Evolutionary conservation across 768 basidiomycete species (phyloP), one percentile per base, ranked within the genome.

Genomic region (Boletus rubescentipes): DNA sequence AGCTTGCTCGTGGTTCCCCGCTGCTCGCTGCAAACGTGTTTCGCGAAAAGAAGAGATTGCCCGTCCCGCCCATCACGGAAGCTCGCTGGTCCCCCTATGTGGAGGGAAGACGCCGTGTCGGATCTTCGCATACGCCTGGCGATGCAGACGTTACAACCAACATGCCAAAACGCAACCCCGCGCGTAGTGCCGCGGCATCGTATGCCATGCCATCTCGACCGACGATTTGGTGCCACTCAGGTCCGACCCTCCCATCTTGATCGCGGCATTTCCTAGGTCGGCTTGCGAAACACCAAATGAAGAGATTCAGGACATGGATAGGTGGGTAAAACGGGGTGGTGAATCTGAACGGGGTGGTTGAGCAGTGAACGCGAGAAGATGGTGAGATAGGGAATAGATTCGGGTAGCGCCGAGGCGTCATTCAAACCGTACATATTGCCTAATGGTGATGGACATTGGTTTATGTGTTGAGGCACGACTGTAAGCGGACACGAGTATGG

Each of bases 191-290:
- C 16, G 75, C 78, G 36, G 81, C 83, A 16, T 75, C 75, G 32
- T 26, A 26, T 79, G 75, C n/a, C n/a, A n/a, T 1, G 86, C 87
- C 61, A 83, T 73, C 15, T 84, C 85, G 2, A 86, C 82, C 2
- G 87, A 64, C 8, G 79, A 79, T 63, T 80, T 79, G 77, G 89
- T 79, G 18, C 86, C 85, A 59, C 77, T 83, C 53, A 87, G 68
- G 10, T 89, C 76, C 21, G 75, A 80, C 31, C 81, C 84, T 20
- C 86, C 85, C 2, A 85, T 79, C 58, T 77, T 82, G 49, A 80
- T 60, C 8, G 85, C 85, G 10, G 83, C 75, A 52, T 67, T 75
- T 15, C 84, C 80, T 2, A 84, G 57, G 42, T 84, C 80, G 2
- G 75, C 74, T 53, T 80, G 80, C 2, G 74, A 73, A 45, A 75